A percentile compares a stretch with the other conserved stretches of the same genome.
Evolutionary conservation across 2,329 filamentous ascomycete genomes (phyloP).

Genomic region (Scedosporium apiospermum): DNA sequence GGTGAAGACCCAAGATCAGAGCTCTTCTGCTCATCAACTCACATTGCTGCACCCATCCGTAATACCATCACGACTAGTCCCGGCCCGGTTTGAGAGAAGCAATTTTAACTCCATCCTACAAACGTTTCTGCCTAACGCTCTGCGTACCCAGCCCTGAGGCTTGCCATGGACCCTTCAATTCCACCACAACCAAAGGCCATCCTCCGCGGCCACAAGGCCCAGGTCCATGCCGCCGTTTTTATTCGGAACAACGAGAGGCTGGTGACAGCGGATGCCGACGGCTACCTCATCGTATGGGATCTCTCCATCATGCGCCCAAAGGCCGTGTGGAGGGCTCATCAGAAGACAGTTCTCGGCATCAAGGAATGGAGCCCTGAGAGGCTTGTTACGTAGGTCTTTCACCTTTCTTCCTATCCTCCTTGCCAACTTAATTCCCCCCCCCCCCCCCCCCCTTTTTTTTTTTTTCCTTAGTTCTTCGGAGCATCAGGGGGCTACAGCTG

Average conservation of each 20-base stretch:
- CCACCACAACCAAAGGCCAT: constrained; percentile 46
- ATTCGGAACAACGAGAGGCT: constrained; percentile 65
- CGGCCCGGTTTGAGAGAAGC: no score
- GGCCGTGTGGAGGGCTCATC: constrained; percentile 81
- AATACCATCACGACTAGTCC: no score
- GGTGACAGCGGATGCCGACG: constrained; percentile 79
- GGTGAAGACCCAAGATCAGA: background rate
- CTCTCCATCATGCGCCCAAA: constrained; percentile 69
- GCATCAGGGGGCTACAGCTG: no score
- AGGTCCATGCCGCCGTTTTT: constrained; percentile 71
- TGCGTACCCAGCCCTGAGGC: no score
- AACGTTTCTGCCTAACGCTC: background rate
- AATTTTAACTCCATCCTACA: no score
- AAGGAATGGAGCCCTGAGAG: constrained; percentile 61
- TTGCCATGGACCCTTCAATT: background rate
- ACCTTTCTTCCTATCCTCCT: background rate
- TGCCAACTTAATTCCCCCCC: no score
- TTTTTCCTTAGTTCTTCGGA: no score
- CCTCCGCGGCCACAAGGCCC: constrained; percentile 73
- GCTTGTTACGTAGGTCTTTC: constrained; percentile 66
- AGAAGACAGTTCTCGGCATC: constrained; percentile 65
- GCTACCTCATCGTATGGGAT: constrained; percentile 82
- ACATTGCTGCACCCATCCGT: background rate
- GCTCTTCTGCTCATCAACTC: background rate
- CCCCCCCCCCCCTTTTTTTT: no score